Conservation (phyloP, 2,329 filamentous ascomycete species). For the Mycogone perniciosa region DNA sequence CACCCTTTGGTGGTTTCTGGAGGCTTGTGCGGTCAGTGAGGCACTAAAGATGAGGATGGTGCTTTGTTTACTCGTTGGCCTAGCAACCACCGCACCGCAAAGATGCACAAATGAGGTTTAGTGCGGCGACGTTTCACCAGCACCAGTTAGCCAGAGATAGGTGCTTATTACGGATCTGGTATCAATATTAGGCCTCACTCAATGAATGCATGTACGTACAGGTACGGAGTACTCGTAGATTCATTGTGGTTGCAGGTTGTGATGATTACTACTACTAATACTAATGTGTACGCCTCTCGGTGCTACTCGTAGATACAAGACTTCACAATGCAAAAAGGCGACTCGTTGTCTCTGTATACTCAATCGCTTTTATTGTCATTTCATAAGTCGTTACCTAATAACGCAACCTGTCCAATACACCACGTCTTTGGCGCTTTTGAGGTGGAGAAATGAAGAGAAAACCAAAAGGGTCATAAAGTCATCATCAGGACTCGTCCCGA, state of each 20-base stretch:
- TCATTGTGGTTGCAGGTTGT: no score
- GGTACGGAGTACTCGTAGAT: no score
- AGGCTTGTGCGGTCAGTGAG: neutral
- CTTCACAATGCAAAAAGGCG: neutral
- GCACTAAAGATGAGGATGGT: neutral
- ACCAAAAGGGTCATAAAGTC: slow-evolving; percentile 29
- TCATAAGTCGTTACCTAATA: slow-evolving; percentile 36
- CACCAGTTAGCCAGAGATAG: no score
- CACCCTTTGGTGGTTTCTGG: neutral
- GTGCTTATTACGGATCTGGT: no score
- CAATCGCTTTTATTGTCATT: slow-evolving; percentile 34
- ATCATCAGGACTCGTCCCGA: slow-evolving; percentile 26
- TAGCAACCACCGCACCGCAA: neutral
- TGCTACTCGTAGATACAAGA: no score
- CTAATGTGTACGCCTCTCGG: no score
- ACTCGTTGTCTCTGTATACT: slow-evolving; percentile 12
- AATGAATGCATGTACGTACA: no score
- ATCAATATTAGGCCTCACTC: no score
- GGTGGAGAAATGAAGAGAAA: slow-evolving; percentile 20
- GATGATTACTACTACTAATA: no score
- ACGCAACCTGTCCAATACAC: slow-evolving; percentile 31
- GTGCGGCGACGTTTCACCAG: no score
- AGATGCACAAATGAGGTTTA: no score
- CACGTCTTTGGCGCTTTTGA: slow-evolving; percentile 25
- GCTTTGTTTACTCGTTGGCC: slow-evolving; percentile 5